phyloP scores from a whole-genome alignment of 306 rosid species.

The Parietaria judaica region DNA sequence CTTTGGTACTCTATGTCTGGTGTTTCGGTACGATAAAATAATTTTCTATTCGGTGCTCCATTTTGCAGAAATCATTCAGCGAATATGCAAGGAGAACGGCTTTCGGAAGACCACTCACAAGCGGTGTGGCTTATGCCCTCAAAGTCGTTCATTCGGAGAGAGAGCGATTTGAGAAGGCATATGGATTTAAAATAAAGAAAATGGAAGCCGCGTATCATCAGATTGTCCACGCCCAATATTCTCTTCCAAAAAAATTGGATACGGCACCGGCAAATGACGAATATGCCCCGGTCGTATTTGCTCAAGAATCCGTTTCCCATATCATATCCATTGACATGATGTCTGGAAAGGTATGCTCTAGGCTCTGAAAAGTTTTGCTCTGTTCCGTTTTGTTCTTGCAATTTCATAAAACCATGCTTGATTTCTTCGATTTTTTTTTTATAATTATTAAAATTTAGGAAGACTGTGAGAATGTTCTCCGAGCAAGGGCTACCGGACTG shows the following conservation, averaged over 20 bases:
- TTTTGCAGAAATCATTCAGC: conserved; percentile 69
- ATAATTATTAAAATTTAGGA: conserved; percentile 42
- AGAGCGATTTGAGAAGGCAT: conserved; percentile 62
- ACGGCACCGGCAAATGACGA: conserved; percentile 90
- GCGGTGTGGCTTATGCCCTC: conserved; percentile 94
- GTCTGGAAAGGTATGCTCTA: conserved; percentile 91
- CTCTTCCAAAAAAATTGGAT: conserved; percentile 79
- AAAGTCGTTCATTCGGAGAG: conserved; percentile 82
- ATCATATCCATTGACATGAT: conserved; percentile 98
- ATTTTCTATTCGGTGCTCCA: not conserved
- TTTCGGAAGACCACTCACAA: conserved; percentile 93
- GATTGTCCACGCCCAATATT: conserved; percentile 80
- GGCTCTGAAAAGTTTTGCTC: too few species aligned
- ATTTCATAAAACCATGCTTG: not conserved
- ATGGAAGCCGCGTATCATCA: conserved; percentile 90
- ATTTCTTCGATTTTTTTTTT: conserved; percentile 1
- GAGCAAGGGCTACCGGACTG: conserved; percentile 84
- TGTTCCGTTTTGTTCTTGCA: too few species aligned
- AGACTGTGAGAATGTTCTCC: conserved; percentile 86
- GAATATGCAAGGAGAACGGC: conserved; percentile 86
- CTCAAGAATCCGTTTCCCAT: conserved; percentile 98
- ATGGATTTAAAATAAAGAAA: conserved; percentile 89
- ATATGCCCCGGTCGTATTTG: conserved; percentile 96
- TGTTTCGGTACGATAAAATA: too few species aligned
- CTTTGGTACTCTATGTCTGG: too few species aligned